These are phyloP conservation scores for Arabis hirsuta DNA, from an alignment of 345 rosid genomes.

Conservation along the genomic window DNA sequence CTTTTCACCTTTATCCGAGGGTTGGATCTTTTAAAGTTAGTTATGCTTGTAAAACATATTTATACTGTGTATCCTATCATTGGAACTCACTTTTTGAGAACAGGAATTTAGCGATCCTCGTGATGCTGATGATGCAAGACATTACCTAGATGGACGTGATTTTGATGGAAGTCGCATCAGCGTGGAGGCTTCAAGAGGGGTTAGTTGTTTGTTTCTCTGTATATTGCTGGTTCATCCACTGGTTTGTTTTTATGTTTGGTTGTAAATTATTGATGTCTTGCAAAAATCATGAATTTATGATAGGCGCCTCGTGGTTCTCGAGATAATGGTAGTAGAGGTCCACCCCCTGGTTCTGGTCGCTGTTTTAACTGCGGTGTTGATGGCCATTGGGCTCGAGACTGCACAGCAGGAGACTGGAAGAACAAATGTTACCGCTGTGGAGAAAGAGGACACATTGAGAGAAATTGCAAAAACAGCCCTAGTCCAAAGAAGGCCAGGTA, in stretches of 20 bases:
- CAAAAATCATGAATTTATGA: neutral
- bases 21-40: neutral
- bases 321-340: slow-evolving; percentile 67
- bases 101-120: slow-evolving; percentile 97
- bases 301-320: slow-evolving; percentile 91
- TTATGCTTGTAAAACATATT: neutral
- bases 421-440: slow-evolving; percentile 97
- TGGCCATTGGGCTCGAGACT: slow-evolving; percentile 98
- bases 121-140: slow-evolving; percentile 95
- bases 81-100: slow-evolving; percentile 24
- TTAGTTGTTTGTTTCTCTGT: slow-evolving; percentile 33
- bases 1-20: neutral
- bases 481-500: slow-evolving; percentile 74
- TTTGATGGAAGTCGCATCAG: slow-evolving; percentile 87
- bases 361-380: slow-evolving; percentile 97
- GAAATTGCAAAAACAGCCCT: slow-evolving; percentile 85
- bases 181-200: slow-evolving; percentile 94
- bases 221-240: neutral
- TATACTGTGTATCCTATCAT: slow-evolving; percentile 29
- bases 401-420: slow-evolving; percentile 98
- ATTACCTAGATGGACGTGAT: slow-evolving; percentile 77
- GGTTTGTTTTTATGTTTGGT: neutral
- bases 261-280: slow-evolving; percentile 1
- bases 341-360: slow-evolving; percentile 96
- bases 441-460: slow-evolving; percentile 92